These are phyloP conservation scores for Apiotrichum gracile DNA, from an alignment of 1,284 basidiomycete species.

Conservation along the genomic window DNA sequence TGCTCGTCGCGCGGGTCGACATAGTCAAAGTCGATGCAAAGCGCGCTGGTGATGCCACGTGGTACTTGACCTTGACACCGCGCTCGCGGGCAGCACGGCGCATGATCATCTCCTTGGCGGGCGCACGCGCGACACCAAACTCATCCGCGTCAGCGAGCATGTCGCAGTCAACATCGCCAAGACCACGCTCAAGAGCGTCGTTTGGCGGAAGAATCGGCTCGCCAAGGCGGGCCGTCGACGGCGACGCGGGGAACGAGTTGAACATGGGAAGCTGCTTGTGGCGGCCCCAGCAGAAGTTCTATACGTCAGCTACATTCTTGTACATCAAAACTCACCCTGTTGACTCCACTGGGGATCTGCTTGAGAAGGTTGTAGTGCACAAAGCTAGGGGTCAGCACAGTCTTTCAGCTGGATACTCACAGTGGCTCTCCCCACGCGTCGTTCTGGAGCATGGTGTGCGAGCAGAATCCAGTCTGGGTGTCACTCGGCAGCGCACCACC, in stretches of 20 bases:
- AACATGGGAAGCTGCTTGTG: slow-evolving; percentile 45
- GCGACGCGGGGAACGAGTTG: slow-evolving; percentile 30
- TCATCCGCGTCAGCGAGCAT: slow-evolving; percentile 50
- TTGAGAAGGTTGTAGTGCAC: slow-evolving; percentile 52
- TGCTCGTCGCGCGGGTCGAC: slow-evolving; percentile 29
- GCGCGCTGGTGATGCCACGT: slow-evolving; percentile 32
- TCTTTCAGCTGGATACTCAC: too few species aligned
- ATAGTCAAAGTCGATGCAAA: slow-evolving; percentile 40
- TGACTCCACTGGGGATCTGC: slow-evolving; percentile 47
- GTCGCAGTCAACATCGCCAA: slow-evolving; percentile 48
- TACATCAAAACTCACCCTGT: slow-evolving; percentile 4
- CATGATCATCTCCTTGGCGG: slow-evolving; percentile 36
- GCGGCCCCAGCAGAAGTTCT: slow-evolving; percentile 46
- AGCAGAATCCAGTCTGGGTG: slow-evolving; percentile 43
- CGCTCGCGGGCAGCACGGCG: slow-evolving; percentile 44
- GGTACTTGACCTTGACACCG: slow-evolving; percentile 42
- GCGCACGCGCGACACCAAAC: slow-evolving; percentile 38
- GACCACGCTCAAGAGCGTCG: slow-evolving; percentile 30
- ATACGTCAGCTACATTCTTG: not conserved
- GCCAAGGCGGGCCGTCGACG: slow-evolving; percentile 29
- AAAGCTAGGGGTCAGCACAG: slow-evolving; percentile 31
- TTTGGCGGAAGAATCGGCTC: slow-evolving; percentile 18
- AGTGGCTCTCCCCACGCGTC: slow-evolving; percentile 46
- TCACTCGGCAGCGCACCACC: slow-evolving; percentile 44
- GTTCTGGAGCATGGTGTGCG: slow-evolving; percentile 51